Conservation (phyloP, 306 rosid species). For the Vicia faba region DNA sequence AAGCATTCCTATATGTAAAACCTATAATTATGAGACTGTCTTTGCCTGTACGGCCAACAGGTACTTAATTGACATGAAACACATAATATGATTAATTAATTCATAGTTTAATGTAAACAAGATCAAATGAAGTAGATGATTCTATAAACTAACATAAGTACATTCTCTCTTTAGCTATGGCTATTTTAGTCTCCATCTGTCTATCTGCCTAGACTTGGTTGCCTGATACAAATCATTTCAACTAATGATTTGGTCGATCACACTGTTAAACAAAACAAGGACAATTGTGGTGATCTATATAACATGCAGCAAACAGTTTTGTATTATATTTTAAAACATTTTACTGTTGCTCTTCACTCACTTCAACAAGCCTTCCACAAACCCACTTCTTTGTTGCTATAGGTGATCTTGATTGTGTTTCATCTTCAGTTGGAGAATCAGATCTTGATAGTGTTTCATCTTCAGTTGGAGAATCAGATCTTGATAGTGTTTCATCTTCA, state of each 20-base stretch:
- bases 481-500: constrained; percentile 2
- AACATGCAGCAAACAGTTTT: constrained; percentile 32
- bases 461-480: not conserved
- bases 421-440: constrained; percentile 32
- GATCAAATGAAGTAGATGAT: constrained; percentile 27
- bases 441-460: constrained; percentile 45
- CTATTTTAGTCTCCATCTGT: constrained; percentile 26
- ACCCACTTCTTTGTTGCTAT: constrained; percentile 71
- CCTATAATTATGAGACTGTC: too few relatives aligned
- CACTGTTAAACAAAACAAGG: constrained; percentile 29
- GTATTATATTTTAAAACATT: constrained; percentile 37
- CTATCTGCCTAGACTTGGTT: constrained; percentile 17
- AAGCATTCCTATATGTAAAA: too few relatives aligned
- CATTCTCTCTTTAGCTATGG: constrained; percentile 16
- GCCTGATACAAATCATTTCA: not conserved
- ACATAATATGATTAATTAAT: not conserved
- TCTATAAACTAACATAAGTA: constrained; percentile 23
- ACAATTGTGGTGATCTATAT: constrained; percentile 26
- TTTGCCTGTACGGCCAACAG: not conserved
- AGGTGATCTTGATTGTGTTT: constrained; percentile 38
- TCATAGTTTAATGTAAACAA: constrained; percentile 29
- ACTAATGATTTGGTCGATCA: constrained; percentile 24
- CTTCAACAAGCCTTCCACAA: constrained; percentile 85
- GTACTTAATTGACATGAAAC: not conserved
- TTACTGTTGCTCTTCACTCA: constrained; percentile 50